Evolutionary conservation across 495 filamentous ascomycete species (phyloP).

Genomic region (Penicillium paxilli): DNA sequence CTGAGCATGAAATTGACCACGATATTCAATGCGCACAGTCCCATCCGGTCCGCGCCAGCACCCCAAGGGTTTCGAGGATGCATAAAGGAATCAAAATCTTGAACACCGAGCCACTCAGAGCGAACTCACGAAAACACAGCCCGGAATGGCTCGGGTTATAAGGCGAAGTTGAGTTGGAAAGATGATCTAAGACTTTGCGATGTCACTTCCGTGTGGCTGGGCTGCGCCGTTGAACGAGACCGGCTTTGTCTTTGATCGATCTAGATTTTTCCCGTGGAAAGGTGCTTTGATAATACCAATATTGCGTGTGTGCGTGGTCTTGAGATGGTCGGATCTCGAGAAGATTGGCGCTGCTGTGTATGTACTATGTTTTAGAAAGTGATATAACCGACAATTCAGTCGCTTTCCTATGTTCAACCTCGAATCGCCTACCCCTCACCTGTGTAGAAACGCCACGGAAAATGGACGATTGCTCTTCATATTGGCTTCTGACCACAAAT

Average conservation of each 20-base stretch:
- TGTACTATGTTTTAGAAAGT: conserved; percentile 32
- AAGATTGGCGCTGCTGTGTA: conserved; percentile 22
- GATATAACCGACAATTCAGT: conserved; percentile 25
- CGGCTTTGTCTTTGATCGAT: conserved; percentile 3
- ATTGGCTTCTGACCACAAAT: too few species aligned
- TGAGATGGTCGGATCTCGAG: conserved; percentile 17
- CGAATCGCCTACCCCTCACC: not conserved
- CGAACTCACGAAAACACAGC: not conserved
- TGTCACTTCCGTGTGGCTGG: conserved; percentile 7
- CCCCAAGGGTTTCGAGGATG: conserved; percentile 76
- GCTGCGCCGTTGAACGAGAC: conserved; percentile 7
- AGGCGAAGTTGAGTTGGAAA: conserved; percentile 4
- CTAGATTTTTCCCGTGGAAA: conserved; percentile 7
- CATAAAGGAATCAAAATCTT: conserved; percentile 26
- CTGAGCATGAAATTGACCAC: conserved; percentile 3
- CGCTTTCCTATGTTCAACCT: conserved; percentile 21
- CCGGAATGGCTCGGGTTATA: conserved; percentile 1
- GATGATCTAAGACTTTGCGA: conserved; percentile 10
- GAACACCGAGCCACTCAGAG: conserved; percentile 2
- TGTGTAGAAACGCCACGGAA: too few species aligned
- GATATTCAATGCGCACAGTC: conserved; percentile 49
- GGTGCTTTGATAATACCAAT: conserved; percentile 36
- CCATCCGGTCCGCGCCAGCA: conserved; percentile 71
- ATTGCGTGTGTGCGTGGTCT: conserved; percentile 18
- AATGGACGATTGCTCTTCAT: too few species aligned